Evolutionary conservation across 306 rosid genomes (phyloP).

Genomic region (Acacia melanoxylon): DNA sequence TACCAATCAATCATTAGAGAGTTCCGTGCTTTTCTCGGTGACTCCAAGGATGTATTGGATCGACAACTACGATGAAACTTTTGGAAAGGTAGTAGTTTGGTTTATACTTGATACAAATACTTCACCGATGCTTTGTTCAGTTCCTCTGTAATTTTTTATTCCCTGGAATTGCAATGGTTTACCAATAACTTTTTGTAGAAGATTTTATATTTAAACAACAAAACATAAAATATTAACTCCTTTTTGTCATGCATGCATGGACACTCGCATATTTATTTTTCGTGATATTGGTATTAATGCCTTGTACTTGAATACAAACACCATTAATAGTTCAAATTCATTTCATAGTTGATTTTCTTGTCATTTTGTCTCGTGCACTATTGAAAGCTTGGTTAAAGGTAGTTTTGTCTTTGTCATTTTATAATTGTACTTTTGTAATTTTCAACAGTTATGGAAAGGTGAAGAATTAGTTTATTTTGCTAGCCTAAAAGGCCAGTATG

Average conservation of each 20-base stretch:
- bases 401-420: slow-evolving; percentile 11
- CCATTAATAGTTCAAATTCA: not conserved
- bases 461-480: slow-evolving; percentile 97
- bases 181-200: slow-evolving; percentile 15
- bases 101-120: slow-evolving; percentile 33
- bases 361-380: not conserved
- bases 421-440: slow-evolving; percentile 35
- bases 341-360: slow-evolving; percentile 23
- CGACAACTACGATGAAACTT: slow-evolving; percentile 91
- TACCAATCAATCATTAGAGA: slow-evolving; percentile 79
- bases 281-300: slow-evolving; percentile 12
- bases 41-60: slow-evolving; percentile 90
- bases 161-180: not conserved
- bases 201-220: not conserved
- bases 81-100: slow-evolving; percentile 67
- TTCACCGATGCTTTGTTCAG: slow-evolving; percentile 6
- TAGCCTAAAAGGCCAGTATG: slow-evolving; percentile 87
- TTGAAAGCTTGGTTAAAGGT: slow-evolving; percentile 15
- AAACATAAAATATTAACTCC: not conserved
- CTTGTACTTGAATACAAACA: not conserved
- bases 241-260: too few relatives aligned
- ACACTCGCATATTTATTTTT: not conserved
- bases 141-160: slow-evolving; percentile 7
- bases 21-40: slow-evolving; percentile 94
- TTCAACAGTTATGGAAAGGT: slow-evolving; percentile 87